These are phyloP conservation scores for Lachnellula suecica DNA, from an alignment of 2,329 filamentous ascomycete species.

Conservation along the genomic window DNA sequence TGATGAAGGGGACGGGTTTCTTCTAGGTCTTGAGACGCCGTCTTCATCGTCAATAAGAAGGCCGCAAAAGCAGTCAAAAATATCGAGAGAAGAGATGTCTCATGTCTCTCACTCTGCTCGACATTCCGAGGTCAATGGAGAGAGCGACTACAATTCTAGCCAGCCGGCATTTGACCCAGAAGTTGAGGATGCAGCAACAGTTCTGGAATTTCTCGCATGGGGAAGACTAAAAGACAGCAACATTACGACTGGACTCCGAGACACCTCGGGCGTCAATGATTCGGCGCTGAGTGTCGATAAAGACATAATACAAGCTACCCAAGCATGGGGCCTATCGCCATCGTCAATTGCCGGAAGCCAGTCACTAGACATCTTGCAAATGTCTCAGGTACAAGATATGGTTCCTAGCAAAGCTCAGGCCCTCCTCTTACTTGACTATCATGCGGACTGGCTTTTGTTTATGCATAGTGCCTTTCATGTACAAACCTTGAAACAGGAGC, in stretches of 20 bases:
- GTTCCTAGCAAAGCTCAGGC: conserved; percentile 16
- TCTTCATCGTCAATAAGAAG: conserved; percentile 6
- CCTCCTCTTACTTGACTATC: conserved; percentile 15
- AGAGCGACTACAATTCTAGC: conserved; percentile 10
- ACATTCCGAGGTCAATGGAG: neutral
- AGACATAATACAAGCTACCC: conserved; percentile 7
- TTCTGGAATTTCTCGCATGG: conserved; percentile 49
- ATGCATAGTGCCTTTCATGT: conserved; percentile 21
- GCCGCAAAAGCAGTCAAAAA: conserved; percentile 18
- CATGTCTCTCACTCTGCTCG: neutral
- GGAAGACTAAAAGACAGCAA: conserved; percentile 42
- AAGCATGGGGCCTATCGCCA: conserved; percentile 16
- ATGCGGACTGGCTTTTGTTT: conserved; percentile 18
- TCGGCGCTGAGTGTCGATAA: conserved; percentile 16
- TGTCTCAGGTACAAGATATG: conserved; percentile 20
- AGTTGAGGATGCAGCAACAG: conserved; percentile 42
- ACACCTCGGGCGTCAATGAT: conserved; percentile 7
- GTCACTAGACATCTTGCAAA: conserved; percentile 9
- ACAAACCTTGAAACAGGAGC: conserved; percentile 36
- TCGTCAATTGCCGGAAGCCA: conserved; percentile 9
- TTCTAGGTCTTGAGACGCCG: neutral
- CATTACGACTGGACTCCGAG: conserved; percentile 22
- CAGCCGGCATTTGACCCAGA: conserved; percentile 28
- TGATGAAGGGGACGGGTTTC: neutral
- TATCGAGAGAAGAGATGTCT: neutral